Conservation (phyloP, 805 yeast species). For the Metschnikowia dekortorum region DNA sequence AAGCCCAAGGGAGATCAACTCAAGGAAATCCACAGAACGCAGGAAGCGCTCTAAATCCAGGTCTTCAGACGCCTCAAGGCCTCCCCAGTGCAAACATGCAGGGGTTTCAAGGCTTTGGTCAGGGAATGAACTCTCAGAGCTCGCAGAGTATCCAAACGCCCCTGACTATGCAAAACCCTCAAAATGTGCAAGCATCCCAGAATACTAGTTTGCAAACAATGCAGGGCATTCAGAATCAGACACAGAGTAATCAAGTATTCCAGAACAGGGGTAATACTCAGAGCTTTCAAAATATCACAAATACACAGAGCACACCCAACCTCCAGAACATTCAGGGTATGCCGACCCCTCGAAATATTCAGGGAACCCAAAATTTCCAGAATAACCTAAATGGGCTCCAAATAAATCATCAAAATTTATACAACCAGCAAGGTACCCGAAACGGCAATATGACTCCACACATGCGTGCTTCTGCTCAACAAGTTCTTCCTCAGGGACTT, state of each 20-base stretch:
- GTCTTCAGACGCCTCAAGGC: slow-evolving; percentile 3
- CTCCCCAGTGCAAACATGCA: not conserved
- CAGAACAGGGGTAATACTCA: slow-evolving; percentile 1
- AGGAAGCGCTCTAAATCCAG: slow-evolving; percentile 1
- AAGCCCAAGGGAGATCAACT: slow-evolving; percentile 9
- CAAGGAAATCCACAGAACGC: slow-evolving; percentile 5
- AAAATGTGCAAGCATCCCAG: not conserved
- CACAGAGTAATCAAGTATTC: not conserved
- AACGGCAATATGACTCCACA: slow-evolving; percentile 1
- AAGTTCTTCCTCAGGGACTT: slow-evolving; percentile 4
- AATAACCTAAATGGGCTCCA: not conserved
- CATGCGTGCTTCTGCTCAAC: slow-evolving; percentile 4
- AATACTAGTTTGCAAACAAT: slow-evolving; percentile 3
- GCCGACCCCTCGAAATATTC: slow-evolving; percentile 1
- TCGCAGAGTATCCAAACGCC: slow-evolving; percentile 10
- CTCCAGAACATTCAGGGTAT: slow-evolving; percentile 1
- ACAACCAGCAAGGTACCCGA: not conserved
- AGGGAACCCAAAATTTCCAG: not conserved
- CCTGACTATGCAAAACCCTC: slow-evolving; percentile 6
- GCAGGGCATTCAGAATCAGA: slow-evolving; percentile 5
- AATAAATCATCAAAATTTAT: not conserved
- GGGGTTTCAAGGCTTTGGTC: not conserved
- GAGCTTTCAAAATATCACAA: slow-evolving; percentile 1
- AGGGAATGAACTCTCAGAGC: slow-evolving; percentile 1
- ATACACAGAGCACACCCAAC: not conserved